A percentile compares a stretch with the other conserved stretches of the same genome.
Conservation (phyloP, 2,329 filamentous ascomycete genomes). For the Paecilomyces sp. region DNA sequence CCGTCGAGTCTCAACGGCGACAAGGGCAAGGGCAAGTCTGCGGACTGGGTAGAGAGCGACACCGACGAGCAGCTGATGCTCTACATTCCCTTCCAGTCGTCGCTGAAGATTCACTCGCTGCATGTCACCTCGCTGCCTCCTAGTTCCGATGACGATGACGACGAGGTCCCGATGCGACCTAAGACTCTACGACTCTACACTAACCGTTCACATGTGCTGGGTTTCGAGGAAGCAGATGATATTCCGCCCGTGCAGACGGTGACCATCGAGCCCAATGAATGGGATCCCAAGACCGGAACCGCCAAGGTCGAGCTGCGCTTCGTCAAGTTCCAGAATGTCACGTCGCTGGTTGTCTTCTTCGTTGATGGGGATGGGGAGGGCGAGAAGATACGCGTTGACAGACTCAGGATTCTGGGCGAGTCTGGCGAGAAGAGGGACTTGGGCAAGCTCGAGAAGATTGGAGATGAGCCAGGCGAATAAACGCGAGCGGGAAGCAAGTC, state of each 20-base stretch:
- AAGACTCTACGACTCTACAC: slow-evolving; percentile 77
- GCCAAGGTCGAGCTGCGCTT: slow-evolving; percentile 70
- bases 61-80: slow-evolving; percentile 96
- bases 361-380: slow-evolving; percentile 75
- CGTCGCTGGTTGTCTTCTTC: slow-evolving; percentile 79
- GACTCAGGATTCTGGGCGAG: slow-evolving; percentile 68
- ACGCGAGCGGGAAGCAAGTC: background rate
- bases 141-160: slow-evolving; percentile 54
- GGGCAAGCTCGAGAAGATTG: slow-evolving; percentile 93
- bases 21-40: slow-evolving; percentile 47
- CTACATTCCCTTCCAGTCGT: slow-evolving; percentile 81
- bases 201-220: slow-evolving; percentile 83
- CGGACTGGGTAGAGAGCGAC: slow-evolving; percentile 92
- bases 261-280: slow-evolving; percentile 66
- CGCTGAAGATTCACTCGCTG: slow-evolving; percentile 78
- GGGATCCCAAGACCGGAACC: slow-evolving; percentile 67
- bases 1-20: slow-evolving; percentile 51
- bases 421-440: slow-evolving; percentile 84
- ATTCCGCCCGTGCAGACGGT: slow-evolving; percentile 73
- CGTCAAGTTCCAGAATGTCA: slow-evolving; percentile 96
- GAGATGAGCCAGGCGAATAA: slow-evolving; percentile 61
- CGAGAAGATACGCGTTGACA: slow-evolving; percentile 71
- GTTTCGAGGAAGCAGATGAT: slow-evolving; percentile 91
- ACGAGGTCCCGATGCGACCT: slow-evolving; percentile 73
- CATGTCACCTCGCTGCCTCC: slow-evolving; percentile 77